Conservation (phyloP, 2,329 filamentous ascomycete genomes). For the Venturia asperata region DNA sequence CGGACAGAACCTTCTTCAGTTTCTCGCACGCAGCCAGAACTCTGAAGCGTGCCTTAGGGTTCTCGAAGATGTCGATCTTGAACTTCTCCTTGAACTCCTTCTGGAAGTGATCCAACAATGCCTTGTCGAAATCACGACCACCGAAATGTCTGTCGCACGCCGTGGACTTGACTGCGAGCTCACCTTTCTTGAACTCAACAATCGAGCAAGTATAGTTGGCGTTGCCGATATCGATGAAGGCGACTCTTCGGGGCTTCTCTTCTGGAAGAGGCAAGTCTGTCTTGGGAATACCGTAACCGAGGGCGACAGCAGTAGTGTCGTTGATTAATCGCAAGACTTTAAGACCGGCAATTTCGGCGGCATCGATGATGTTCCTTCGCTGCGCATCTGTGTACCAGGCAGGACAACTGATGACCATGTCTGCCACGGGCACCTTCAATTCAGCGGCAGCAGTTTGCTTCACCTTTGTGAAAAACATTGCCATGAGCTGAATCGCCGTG, state of each 20-base stretch:
- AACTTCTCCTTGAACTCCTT: slow-evolving; percentile 96
- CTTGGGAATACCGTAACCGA: slow-evolving; percentile 98
- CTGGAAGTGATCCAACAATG: slow-evolving; percentile 87
- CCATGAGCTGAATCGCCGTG: slow-evolving; percentile 85
- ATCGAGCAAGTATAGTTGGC: slow-evolving; percentile 92
- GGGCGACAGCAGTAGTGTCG: slow-evolving; percentile 90
- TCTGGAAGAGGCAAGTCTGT: slow-evolving; percentile 80
- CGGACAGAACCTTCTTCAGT: slow-evolving; percentile 95
- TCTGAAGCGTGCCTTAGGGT: slow-evolving; percentile 83
- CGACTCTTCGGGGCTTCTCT: slow-evolving; percentile 85
- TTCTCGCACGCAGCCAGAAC: slow-evolving; percentile 88
- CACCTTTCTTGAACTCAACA: slow-evolving; percentile 95
- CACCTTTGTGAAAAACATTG: slow-evolving; percentile 95
- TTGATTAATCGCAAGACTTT: slow-evolving; percentile 94
- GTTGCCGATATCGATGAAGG: slow-evolving; percentile 92
- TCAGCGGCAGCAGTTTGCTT: slow-evolving; percentile 80
- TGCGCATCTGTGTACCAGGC: slow-evolving; percentile 97
- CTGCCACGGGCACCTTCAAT: slow-evolving; percentile 82
- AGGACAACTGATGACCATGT: slow-evolving; percentile 89
- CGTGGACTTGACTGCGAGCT: slow-evolving; percentile 87
- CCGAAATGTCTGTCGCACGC: slow-evolving; percentile 94
- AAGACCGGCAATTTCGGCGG: slow-evolving; percentile 85
- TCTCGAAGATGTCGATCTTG: slow-evolving; percentile 90
- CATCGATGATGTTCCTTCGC: slow-evolving; percentile 81
- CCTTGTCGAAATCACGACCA: slow-evolving; percentile 94